Conservation (phyloP, 2,329 filamentous ascomycete species). For the Aureobasidium lini region DNA sequence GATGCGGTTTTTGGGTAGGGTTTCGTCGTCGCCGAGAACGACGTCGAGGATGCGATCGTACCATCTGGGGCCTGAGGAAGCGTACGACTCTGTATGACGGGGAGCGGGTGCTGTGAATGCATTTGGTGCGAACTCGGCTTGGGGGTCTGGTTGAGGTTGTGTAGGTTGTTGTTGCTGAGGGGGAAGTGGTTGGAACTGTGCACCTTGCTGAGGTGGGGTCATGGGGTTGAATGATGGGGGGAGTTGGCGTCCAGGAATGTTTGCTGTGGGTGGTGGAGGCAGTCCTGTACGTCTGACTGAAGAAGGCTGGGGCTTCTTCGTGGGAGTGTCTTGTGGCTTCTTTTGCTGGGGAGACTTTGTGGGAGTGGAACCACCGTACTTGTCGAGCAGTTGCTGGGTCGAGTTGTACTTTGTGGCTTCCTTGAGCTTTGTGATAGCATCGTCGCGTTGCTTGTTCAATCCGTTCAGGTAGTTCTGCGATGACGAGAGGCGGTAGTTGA, state of each 20-base stretch:
- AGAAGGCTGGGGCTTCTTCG: constrained; percentile 25
- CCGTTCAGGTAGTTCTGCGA: constrained; percentile 63
- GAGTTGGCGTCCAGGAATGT: constrained; percentile 43
- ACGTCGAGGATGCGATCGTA: constrained; percentile 92
- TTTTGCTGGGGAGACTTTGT: constrained; percentile 16
- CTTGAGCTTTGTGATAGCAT: constrained; percentile 90
- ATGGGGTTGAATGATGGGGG: constrained; percentile 38
- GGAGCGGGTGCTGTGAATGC: constrained; percentile 42
- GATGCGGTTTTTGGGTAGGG: constrained; percentile 80
- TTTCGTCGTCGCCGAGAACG: constrained; percentile 90
- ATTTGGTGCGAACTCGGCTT: constrained; percentile 62
- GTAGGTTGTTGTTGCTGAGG: constrained; percentile 9
- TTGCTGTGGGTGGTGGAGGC: constrained; percentile 57
- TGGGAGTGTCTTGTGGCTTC: not conserved
- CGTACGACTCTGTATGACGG: constrained; percentile 19
- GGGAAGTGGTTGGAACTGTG: not conserved
- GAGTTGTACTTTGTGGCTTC: constrained; percentile 93
- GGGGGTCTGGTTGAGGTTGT: constrained; percentile 1
- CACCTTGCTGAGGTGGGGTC: constrained; percentile 37
- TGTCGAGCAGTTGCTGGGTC: constrained; percentile 84
- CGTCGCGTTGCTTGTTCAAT: constrained; percentile 69
- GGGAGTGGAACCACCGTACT: constrained; percentile 67
- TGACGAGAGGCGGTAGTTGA: constrained; percentile 70
- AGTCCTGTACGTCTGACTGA: constrained; percentile 49
- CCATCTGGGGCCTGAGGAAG: constrained; percentile 54